Evolutionary conservation across 257 asterid species (phyloP), one percentile per base, ranked within the genome.

Genomic region (Solanum chiquidenum): DNA sequence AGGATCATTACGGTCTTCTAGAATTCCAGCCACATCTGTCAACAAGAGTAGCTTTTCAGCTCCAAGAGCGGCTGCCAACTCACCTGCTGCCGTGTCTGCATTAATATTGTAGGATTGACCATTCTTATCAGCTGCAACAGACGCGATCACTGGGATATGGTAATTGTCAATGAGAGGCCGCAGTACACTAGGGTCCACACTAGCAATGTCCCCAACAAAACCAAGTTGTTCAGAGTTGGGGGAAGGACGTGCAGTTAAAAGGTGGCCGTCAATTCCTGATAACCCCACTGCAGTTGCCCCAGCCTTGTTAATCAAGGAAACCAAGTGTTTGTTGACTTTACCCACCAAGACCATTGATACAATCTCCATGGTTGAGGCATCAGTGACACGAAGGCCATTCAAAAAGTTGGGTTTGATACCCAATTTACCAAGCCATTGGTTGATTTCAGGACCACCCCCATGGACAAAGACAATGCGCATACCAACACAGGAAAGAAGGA

Each of bases 381-480:
- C 98, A 0, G 98, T 94, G 25, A 94, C 98, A 4, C 98, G 96
- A 66, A 94, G 94, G 3, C 98, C 98, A 37, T 95, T 92, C 49
- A 92, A 91, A 82, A 95, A 95, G 90, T 89, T 92, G 13, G 98
- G 98, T 90, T 95, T 68, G 82, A 94, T 91, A 23, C 93, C 92
- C 40, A 95, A 91, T 49, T 90, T 89, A 3, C 91, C 92, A 4
- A 95, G 97, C 96, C 95, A 93, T 76, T 92, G 98, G 93, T 95
- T 95, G 89, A 95, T 95, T 89, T 94, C 96, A 0, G 98, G 98
- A 69, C 98, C 98, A 20, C 98, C 98, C 33, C 96, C 97, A 11
- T 94, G 98, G 40, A 95, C 98, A 37, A 94, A 93, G 55, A 94
- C 97, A n/a, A 94, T 94, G 34, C 92, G 95, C 10, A 95, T 89